Base-by-base conservation (phyloP, 2,329 filamentous ascomycete species). In the Dryadomyces sulphureus region DNA sequence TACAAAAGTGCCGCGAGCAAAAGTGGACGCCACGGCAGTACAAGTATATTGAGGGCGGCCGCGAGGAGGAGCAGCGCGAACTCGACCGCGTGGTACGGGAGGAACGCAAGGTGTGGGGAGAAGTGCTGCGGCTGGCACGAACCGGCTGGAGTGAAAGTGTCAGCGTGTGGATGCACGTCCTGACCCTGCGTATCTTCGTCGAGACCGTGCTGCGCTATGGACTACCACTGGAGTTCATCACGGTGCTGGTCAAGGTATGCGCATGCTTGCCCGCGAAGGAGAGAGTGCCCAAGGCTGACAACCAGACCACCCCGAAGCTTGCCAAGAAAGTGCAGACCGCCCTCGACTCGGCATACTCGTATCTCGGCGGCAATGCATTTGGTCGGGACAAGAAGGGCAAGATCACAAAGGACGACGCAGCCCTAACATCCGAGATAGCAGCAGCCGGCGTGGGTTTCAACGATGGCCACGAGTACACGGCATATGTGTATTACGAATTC, bases 181-280 rank as follows among this genome's bases (percentile, higher is more conserved):
- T 96, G 57, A 84, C 89, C 7, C 66, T 98, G 56, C 73, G 92
- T 45, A 89, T 96, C 19, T 98, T 96, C 63, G 92, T 98, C 19
- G 92, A 98, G 72, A 94, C 89, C 5, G 92, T 98, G n/a, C 69
- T 98, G 59, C 79, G 92, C 53, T 98, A 98, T 59, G 92, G 92
- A 24, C 64, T 98, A 56, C 92, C 92, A 41, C 66, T 95, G 52
- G 84, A 93, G 55, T 98, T 90, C 63, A 81, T 94, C 42, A 84
- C 82, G 54, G 86, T 81, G 16, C 66, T 95, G 54, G 69, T 96
- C 51, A 81, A 86, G 80, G 89, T 94, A 73, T 55, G 77, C 11
- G 9, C 16, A 11, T 39, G 4, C 16, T n/a, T 38, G 11, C 6
- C 52, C 59, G 51, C 55, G 45, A 47, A 45, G 43, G 34, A 36